phyloP scores from a whole-genome alignment of 202 grass and related monocot genomes.

The Zoysia matrella region DNA sequence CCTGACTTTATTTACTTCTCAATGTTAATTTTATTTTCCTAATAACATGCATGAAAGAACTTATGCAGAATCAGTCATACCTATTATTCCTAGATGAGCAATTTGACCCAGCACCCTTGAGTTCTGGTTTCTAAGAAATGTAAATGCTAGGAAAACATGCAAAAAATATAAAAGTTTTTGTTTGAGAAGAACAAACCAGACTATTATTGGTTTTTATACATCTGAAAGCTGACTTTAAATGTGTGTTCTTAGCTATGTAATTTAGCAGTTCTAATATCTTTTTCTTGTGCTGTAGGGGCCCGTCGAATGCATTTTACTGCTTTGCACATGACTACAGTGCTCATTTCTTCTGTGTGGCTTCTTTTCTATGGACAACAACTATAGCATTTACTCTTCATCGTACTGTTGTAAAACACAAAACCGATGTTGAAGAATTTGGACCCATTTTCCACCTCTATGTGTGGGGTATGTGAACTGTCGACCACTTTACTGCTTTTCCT shows the following conservation, averaged over 20 bases:
- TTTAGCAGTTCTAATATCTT: neutral
- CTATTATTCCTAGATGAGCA: neutral
- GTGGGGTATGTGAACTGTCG: constrained; percentile 73
- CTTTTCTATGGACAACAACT: constrained; percentile 96
- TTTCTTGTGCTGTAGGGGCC: constrained; percentile 63
- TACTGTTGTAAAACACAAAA: constrained; percentile 97
- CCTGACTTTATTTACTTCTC: neutral
- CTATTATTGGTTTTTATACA: neutral
- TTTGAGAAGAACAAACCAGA: constrained; percentile 35
- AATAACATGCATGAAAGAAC: neutral
- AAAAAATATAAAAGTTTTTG: neutral
- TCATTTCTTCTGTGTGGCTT: constrained; percentile 94
- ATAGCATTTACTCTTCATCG: constrained; percentile 98
- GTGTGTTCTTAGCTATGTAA: constrained; percentile 7
- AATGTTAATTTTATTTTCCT: constrained; percentile 27
- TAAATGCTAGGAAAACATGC: constrained; percentile 1
- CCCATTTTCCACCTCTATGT: constrained; percentile 95
- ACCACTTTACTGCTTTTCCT: constrained; percentile 22
- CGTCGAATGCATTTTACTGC: constrained; percentile 91
- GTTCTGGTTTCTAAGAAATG: constrained; percentile 14
- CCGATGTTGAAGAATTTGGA: constrained; percentile 95
- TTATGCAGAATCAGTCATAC: neutral
- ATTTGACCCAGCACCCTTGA: neutral
- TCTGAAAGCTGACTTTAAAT: neutral
- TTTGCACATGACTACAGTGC: constrained; percentile 94